These are phyloP conservation scores for Dictyostelium intermedium DNA, from an alignment of 78 protist genomes.

Conservation along the genomic window DNA sequence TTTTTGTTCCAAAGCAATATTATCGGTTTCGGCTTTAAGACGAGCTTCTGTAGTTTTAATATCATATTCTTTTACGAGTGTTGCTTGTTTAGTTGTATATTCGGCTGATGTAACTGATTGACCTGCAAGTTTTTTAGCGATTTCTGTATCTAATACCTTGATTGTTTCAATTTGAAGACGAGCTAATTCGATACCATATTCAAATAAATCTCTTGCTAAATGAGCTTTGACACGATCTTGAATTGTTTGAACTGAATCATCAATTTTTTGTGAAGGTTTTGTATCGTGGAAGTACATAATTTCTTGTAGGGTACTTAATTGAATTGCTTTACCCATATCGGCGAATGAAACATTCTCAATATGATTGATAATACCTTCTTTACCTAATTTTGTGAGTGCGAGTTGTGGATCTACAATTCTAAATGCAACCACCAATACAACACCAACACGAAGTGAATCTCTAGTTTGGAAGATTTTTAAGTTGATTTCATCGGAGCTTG, in stretches of 20 bases:
- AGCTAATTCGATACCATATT: slow-evolving; percentile 49
- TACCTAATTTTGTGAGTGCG: slow-evolving; percentile 41
- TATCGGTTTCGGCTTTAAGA: slow-evolving; percentile 59
- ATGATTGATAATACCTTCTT: slow-evolving; percentile 47
- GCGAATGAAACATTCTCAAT: slow-evolving; percentile 68
- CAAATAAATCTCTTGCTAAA: slow-evolving; percentile 25
- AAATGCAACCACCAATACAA: slow-evolving; percentile 51
- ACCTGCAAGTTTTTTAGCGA: slow-evolving; percentile 54
- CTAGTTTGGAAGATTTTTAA: slow-evolving; percentile 62
- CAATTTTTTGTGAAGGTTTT: background rate
- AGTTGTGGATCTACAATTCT: slow-evolving; percentile 56
- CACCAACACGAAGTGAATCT: slow-evolving; percentile 67
- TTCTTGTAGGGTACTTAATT: slow-evolving; percentile 52
- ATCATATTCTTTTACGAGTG: slow-evolving; percentile 46
- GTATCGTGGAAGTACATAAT: slow-evolving; percentile 48
- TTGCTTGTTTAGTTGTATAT: slow-evolving; percentile 47
- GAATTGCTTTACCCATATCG: slow-evolving; percentile 67
- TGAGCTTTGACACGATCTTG: slow-evolving; percentile 54
- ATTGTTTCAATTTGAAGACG: slow-evolving; percentile 71
- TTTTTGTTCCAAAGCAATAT: slow-evolving; percentile 35
- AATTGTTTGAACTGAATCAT: slow-evolving; percentile 27
- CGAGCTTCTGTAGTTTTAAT: slow-evolving; percentile 64
- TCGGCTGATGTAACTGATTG: slow-evolving; percentile 56
- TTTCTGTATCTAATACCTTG: slow-evolving; percentile 44
- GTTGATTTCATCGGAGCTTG: slow-evolving; percentile 37